Conservation (phyloP, 805 yeast species). For the Hanseniaspora pseudoguilliermondii region DNA sequence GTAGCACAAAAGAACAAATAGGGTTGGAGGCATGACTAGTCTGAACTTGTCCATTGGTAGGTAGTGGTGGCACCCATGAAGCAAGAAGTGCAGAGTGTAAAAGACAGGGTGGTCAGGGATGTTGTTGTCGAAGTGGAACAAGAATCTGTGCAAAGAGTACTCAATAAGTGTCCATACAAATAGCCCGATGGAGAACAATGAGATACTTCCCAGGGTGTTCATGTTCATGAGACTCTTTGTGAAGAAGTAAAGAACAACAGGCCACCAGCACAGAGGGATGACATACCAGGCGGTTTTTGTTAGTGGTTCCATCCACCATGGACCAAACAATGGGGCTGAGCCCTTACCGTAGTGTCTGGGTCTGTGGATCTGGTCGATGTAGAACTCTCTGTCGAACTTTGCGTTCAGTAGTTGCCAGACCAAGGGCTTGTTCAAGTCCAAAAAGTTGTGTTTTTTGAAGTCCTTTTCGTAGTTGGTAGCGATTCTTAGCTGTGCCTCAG, state of each 20-base stretch:
- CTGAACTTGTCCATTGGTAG: slow-evolving; percentile 92
- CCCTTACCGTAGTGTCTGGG: slow-evolving; percentile 98
- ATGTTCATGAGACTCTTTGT: slow-evolving; percentile 44
- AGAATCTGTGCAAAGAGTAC: slow-evolving; percentile 73
- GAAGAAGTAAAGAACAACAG: slow-evolving; percentile 55
- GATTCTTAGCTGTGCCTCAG: slow-evolving; percentile 57
- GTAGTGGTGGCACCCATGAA: slow-evolving; percentile 95
- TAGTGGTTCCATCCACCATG: slow-evolving; percentile 72
- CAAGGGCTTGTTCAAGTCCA: slow-evolving; percentile 74
- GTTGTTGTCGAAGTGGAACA: slow-evolving; percentile 81
- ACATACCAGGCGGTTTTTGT: slow-evolving; percentile 91
- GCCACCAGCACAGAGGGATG: slow-evolving; percentile 79
- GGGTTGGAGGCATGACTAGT: slow-evolving; percentile 91
- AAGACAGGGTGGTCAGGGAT: slow-evolving; percentile 70
- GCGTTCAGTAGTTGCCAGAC: slow-evolving; percentile 67
- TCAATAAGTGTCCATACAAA: slow-evolving; percentile 90
- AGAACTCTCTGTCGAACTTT: slow-evolving; percentile 72
- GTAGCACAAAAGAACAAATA: slow-evolving; percentile 54
- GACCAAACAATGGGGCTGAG: slow-evolving; percentile 90
- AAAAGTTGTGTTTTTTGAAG: slow-evolving; percentile 62
- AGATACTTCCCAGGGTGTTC: slow-evolving; percentile 33
- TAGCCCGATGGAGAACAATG: slow-evolving; percentile 66
- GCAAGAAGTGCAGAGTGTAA: slow-evolving; percentile 70
- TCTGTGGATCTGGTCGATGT: slow-evolving; percentile 90
- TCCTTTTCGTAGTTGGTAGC: slow-evolving; percentile 70